phyloP scores from a whole-genome alignment of 495 filamentous ascomycete genomes.

The Aspergillus sparsus region DNA sequence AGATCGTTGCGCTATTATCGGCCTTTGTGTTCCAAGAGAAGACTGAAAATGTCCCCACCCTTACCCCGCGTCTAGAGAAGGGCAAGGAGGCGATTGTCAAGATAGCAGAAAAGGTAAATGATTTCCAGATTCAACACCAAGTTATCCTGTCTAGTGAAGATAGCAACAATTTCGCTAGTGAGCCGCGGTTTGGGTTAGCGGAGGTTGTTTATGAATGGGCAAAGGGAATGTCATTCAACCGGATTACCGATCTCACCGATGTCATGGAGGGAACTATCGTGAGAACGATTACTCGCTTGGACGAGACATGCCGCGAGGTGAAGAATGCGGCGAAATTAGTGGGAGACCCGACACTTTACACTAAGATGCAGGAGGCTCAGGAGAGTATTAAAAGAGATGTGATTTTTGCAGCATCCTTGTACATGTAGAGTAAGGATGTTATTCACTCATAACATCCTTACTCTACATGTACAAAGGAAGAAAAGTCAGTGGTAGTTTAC shows the following conservation, averaged over 20 bases:
- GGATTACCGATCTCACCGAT: constrained; percentile 94
- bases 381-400: constrained; percentile 97
- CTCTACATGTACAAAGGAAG: constrained; percentile 66
- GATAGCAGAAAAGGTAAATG: constrained; percentile 88
- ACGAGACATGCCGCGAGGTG: constrained; percentile 95
- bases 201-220: constrained; percentile 99
- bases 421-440: constrained; percentile 54
- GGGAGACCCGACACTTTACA: constrained; percentile 89
- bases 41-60: constrained; percentile 78
- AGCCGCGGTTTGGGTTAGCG: constrained; percentile 86
- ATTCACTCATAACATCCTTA: constrained; percentile 1
- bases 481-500: too few species aligned
- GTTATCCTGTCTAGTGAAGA: constrained; percentile 88
- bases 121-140: constrained; percentile 81
- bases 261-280: constrained; percentile 97
- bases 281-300: constrained; percentile 83
- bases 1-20: constrained; percentile 91
- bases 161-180: constrained; percentile 84
- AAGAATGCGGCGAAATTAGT: constrained; percentile 96
- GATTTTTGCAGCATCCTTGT: constrained; percentile 83
- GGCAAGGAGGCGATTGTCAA: constrained; percentile 83
- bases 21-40: constrained; percentile 99
- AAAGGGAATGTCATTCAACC: constrained; percentile 94
- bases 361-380: constrained; percentile 95
- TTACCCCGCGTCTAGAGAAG: constrained; percentile 79